Evolutionary conservation across 805 yeast species (phyloP).

Genomic region (Hanseniaspora nectarophila): DNA sequence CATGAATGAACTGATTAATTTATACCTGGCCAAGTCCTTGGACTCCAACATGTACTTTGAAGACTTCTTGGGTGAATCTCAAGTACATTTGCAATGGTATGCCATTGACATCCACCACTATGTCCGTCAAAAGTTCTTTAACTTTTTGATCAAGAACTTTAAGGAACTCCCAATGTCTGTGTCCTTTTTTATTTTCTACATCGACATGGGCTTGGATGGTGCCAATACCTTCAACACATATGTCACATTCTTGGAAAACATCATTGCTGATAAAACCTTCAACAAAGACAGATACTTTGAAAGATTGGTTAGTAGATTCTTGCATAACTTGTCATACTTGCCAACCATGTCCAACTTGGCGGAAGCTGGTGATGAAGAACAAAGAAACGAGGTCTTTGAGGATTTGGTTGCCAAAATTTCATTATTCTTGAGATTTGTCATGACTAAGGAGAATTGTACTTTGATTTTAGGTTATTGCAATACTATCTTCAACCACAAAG

Average conservation of each 20-base stretch:
- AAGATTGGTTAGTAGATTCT: conserved; percentile 8
- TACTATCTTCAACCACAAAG: conserved; percentile 5
- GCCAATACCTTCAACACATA: background rate
- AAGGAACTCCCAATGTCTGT: conserved; percentile 8
- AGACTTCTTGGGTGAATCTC: conserved; percentile 8
- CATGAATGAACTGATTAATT: background rate
- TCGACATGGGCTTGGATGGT: background rate
- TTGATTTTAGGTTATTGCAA: conserved; percentile 4
- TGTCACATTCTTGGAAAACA: background rate
- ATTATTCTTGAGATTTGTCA: conserved; percentile 5
- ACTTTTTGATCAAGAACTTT: conserved; percentile 9
- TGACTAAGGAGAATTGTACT: conserved; percentile 8
- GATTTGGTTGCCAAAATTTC: background rate
- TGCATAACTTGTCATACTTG: conserved; percentile 10
- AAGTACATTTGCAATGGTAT: conserved; percentile 9
- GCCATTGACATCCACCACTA: conserved; percentile 3
- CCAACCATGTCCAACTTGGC: conserved; percentile 1
- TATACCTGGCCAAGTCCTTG: background rate
- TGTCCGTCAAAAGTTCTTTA: conserved; percentile 1
- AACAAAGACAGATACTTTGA: conserved; percentile 11
- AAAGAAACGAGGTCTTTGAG: background rate
- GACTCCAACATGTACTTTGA: conserved; percentile 4
- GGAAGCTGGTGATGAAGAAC: background rate
- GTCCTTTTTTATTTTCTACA: conserved; percentile 9
- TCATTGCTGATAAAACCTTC: background rate